These are phyloP conservation scores for Neurospora sp. DNA, from an alignment of 495 filamentous ascomycete species.

Conservation along the genomic window DNA sequence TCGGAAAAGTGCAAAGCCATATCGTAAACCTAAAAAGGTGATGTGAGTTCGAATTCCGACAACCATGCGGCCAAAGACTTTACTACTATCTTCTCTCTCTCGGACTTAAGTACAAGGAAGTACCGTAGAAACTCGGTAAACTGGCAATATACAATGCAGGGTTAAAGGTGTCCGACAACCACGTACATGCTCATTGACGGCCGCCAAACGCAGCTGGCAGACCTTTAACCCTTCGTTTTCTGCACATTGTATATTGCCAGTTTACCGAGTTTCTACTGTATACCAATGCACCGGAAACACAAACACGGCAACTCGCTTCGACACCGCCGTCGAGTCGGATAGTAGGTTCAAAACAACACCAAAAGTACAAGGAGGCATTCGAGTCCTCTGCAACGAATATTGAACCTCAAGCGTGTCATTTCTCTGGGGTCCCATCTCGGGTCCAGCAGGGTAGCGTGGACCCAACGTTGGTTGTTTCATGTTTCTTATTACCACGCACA, in stretches of 20 bases:
- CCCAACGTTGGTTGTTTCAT: constrained; percentile 6
- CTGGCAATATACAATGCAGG: too few relatives aligned
- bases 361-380: neutral
- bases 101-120: neutral
- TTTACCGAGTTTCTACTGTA: too few relatives aligned
- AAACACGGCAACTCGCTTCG: neutral
- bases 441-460: neutral
- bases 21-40: neutral
- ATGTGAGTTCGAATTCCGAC: neutral
- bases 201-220: too few relatives aligned
- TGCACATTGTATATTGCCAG: too few relatives aligned
- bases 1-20: neutral
- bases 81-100: neutral
- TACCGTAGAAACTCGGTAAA: too few relatives aligned
- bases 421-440: neutral
- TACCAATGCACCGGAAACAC: neutral
- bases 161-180: too few relatives aligned
- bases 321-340: neutral
- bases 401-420: neutral
- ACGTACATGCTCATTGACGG: too few relatives aligned
- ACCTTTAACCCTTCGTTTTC: too few relatives aligned
- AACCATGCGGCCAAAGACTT: neutral
- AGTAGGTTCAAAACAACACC: neutral
- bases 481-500: constrained; percentile 7
- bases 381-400: neutral